Percentiles rank a stretch among this genome's conserved stretches.
Evolutionary conservation across 2,329 filamentous ascomycete species (phyloP).

Genomic region (Clarireedia paspali): DNA sequence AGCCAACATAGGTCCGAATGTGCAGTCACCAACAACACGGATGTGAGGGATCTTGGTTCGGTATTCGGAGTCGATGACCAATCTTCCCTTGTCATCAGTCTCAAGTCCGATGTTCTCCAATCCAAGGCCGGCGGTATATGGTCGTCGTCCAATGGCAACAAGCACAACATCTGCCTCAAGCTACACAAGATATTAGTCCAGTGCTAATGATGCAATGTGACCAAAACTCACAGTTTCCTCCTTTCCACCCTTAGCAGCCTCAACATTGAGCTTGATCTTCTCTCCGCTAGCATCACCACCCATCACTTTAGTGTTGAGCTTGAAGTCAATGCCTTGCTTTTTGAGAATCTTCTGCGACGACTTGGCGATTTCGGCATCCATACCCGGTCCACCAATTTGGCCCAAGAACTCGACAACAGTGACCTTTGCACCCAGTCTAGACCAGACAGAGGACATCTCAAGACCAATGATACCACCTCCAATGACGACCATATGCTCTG

Average conservation of each 20-base stretch:
- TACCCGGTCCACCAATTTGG: constrained; percentile 95
- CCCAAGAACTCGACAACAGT: constrained; percentile 95
- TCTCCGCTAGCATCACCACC: constrained; percentile 75
- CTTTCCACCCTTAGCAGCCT: constrained; percentile 95
- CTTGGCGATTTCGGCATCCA: constrained; percentile 94
- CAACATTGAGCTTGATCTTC: constrained; percentile 73
- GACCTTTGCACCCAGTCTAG: constrained; percentile 83
- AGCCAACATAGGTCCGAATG: constrained; percentile 97
- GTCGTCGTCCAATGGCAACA: constrained; percentile 90
- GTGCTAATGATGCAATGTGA: constrained; percentile 5
- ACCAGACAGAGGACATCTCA: constrained; percentile 98
- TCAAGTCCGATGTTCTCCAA: constrained; percentile 92
- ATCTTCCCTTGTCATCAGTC: constrained; percentile 83
- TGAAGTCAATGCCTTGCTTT: constrained; percentile 98
- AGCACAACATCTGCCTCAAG: constrained; percentile 93
- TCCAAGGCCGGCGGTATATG: constrained; percentile 85
- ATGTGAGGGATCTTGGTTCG: constrained; percentile 97
- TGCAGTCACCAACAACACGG: constrained; percentile 90
- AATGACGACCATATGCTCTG: constrained; percentile 95
- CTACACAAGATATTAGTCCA: constrained; percentile 35
- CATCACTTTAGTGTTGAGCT: constrained; percentile 91
- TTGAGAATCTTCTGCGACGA: constrained; percentile 81
- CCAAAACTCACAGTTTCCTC: constrained; percentile 64
- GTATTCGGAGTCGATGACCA: constrained; percentile 98
- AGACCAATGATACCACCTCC: constrained; percentile 98